Conservation (phyloP, 1,139 yeast species). For the Hansenula lynferdii region DNA sequence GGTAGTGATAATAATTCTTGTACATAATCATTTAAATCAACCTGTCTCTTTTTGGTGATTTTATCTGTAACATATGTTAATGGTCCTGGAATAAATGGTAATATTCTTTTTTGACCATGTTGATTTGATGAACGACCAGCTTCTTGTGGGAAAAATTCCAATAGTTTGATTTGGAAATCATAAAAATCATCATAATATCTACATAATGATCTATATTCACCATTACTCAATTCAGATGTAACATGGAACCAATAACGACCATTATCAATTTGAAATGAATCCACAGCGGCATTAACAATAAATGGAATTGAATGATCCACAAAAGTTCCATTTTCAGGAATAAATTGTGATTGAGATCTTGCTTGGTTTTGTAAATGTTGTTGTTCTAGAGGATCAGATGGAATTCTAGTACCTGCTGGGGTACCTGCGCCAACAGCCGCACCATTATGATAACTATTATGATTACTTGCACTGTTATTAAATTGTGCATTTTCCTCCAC, state of each 20-base stretch:
- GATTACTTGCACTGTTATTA: neutral
- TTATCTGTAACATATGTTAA: constrained; percentile 87
- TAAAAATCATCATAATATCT: constrained; percentile 95
- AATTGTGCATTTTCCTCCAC: constrained; percentile 24
- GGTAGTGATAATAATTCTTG: constrained; percentile 74
- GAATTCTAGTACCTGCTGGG: too few species aligned
- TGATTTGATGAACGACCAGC: constrained; percentile 66
- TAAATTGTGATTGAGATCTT: constrained; percentile 4
- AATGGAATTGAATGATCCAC: constrained; percentile 22
- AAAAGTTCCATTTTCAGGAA: constrained; percentile 3
- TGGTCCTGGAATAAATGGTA: constrained; percentile 97
- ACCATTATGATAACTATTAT: too few species aligned
- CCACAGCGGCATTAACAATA: constrained; percentile 66
- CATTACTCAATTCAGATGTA: constrained; percentile 64
- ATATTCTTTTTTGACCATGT: constrained; percentile 52
- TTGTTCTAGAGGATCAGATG: too few species aligned
- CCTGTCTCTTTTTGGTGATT: constrained; percentile 79
- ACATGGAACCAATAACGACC: constrained; percentile 90
- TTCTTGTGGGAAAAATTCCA: constrained; percentile 86
- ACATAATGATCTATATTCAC: constrained; percentile 66
- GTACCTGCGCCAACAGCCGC: too few species aligned
- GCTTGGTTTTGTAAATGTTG: too few species aligned
- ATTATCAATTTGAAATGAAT: constrained; percentile 74
- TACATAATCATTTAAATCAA: constrained; percentile 80
- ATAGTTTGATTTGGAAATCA: constrained; percentile 80